Base-by-base conservation (phyloP, 805 yeast species). In the Barnettozyma sp. region DNA sequence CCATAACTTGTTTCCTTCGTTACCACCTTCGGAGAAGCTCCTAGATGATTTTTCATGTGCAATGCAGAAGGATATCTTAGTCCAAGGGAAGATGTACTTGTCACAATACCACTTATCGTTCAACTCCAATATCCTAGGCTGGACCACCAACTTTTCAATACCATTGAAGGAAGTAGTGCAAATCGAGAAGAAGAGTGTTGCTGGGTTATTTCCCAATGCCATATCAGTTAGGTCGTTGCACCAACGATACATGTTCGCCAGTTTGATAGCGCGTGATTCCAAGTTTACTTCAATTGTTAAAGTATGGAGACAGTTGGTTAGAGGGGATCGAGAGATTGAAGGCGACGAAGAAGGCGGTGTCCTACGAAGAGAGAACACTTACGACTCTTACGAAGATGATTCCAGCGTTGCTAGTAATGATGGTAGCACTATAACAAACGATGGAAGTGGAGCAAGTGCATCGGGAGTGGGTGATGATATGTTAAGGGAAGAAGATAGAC, bases 11-110 rank as follows among this genome's bases (percentile, higher is more conserved):
- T 90, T 90, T 63, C 67, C 75, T 39, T 63, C 73, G n/a, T 62
- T 87, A 1, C 82, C 87, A 3, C 59, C 63, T 22, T 68, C 72
- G 30, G 97, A 90, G 50, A 63, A 76, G 33, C 59, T 90, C 17
- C 58, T 90, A 31, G 96, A 86, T 51, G 97, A 87, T 49, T 88
- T 79, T 52, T 74, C 84, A 19, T 92, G 97, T 65, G 96, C 97
- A 0, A 62, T 88, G 33, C 82, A 88, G 44, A 69, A 85, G 44
- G 98, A 90, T 45, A 84, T 87, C 34, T 65, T 88, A 23, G 63
- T 86, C 12, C 97, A 92, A 49, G 98, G 98, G 6, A 68, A 92
- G 35, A 52, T 92, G 36, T 92, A 83, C 54, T 68, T 92, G 10
- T 75, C 94, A 21, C 88, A 83, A 44, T 68, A 71, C 33, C 76